Base-by-base conservation (phyloP, 352 stramenopile species). In the Pythium guiyangense region DNA sequence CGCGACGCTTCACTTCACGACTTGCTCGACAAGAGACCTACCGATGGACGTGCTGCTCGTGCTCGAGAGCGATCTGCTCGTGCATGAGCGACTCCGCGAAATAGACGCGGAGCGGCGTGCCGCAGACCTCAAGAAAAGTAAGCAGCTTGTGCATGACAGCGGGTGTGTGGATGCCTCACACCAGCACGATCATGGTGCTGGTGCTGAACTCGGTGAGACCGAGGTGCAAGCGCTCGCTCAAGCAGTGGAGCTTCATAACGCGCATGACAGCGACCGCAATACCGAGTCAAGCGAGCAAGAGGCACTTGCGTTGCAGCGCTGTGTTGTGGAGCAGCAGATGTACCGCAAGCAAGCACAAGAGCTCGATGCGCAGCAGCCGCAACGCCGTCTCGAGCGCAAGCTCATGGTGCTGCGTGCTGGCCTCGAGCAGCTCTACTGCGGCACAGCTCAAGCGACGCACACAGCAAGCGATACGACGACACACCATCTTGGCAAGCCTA, bases 41-140 rank as follows among this genome's bases (percentile, higher is more conserved):
- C n/a, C 31, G 31, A 90, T 88, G 82, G 79, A 90, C 64, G 82
- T 74, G 57, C 67, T 87, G 55, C 64, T 20, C 14, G 14, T 75
- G 17, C 64, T 87, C 10, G 55, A 54, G 14, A 73, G 83, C 42
- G 50, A 49, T 1, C 60, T 49, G 54, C 89, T 79, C 57, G 73
- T 91, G n/a, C 50, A 63, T n/a, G 71, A 79, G 40, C 66, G 71
- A 1, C 80, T 78, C 52, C 59, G 67, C n/a, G 64, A 76, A 39
- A 54, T 91, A 14, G 61, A 74, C 43, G 39, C 45, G 0, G 57
- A 71, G 11, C 52, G 51, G 3, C 56, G 45, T 31, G 42, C 50
- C 0, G 47, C 56, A 5, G 18, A 20, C 18, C 22, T 25, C 14
- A 48, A 27, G 12, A 44, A 2, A 20, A 5, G 17, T 20, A 42